A percentile compares a stretch with the other conserved stretches of the same genome.
Conservation (phyloP, 2,329 filamentous ascomycete species). For the Penicillium sp. region DNA sequence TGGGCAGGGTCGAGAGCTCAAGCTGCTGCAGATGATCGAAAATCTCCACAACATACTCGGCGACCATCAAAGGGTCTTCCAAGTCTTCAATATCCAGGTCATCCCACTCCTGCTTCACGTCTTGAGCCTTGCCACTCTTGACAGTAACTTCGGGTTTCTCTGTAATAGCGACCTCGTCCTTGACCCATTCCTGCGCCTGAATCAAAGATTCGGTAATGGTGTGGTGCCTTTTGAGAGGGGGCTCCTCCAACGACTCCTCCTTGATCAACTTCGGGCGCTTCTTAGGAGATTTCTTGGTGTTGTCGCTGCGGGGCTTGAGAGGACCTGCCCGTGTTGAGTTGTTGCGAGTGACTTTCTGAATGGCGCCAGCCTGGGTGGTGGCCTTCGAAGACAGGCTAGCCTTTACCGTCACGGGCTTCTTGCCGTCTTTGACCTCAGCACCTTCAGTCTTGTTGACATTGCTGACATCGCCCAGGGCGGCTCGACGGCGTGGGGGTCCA, state of each 20-base stretch:
- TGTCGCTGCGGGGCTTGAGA: constrained; percentile 62
- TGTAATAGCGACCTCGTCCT: constrained; percentile 17
- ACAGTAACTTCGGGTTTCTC: neutral
- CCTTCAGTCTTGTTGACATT: constrained; percentile 76
- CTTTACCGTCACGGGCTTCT: constrained; percentile 69
- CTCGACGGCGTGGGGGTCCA: constrained; percentile 68
- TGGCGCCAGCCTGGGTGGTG: constrained; percentile 71
- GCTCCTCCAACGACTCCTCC: constrained; percentile 62
- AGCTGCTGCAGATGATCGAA: constrained; percentile 93
- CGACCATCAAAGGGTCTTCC: constrained; percentile 95
- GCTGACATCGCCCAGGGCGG: constrained; percentile 89
- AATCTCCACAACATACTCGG: constrained; percentile 95
- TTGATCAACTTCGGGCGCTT: constrained; percentile 65
- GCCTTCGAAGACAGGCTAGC: constrained; percentile 75
- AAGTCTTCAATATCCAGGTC: constrained; percentile 83
- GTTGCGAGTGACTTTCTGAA: constrained; percentile 69
- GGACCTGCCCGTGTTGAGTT: constrained; percentile 62
- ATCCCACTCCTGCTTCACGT: constrained; percentile 19
- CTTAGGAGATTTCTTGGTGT: constrained; percentile 68
- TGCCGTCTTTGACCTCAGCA: constrained; percentile 63
- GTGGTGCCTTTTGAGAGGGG: constrained; percentile 66
- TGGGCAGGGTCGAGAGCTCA: constrained; percentile 78
- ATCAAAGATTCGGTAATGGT: constrained; percentile 49
- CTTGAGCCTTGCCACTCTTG: neutral
- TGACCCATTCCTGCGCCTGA: neutral